Conservation (phyloP, 768 basidiomycete species). For the Lentinula edodes region DNA sequence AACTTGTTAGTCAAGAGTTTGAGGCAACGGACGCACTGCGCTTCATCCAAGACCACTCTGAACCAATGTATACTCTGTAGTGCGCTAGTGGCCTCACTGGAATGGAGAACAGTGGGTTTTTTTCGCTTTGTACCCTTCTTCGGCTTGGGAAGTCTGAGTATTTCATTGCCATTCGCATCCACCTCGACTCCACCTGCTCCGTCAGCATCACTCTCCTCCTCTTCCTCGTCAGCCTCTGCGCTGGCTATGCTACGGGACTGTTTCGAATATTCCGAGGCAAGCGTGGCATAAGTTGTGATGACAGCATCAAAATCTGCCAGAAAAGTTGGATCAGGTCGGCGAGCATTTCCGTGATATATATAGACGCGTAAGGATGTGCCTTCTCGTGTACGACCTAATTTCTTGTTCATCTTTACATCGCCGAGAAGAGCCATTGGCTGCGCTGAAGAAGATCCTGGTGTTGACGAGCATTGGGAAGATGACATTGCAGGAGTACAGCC, state of each 20-base stretch:
- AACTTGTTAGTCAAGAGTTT: conserved; percentile 3
- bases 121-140: conserved; percentile 71
- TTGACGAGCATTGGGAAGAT: conserved; percentile 29
- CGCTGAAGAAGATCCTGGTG: conserved; percentile 27
- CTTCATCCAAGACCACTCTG: conserved; percentile 88
- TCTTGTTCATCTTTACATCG: conserved; percentile 24
- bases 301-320: conserved; percentile 95
- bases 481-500: conserved; percentile 19
- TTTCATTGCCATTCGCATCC: conserved; percentile 62
- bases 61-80: conserved; percentile 97
- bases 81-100: conserved; percentile 59
- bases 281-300: conserved; percentile 93
- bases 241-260: conserved; percentile 63
- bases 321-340: conserved; percentile 80
- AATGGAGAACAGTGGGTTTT: conserved; percentile 32
- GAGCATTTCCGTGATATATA: conserved; percentile 90
- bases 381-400: conserved; percentile 32
- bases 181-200: conserved; percentile 57
- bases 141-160: conserved; percentile 53
- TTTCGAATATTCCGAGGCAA: conserved; percentile 92
- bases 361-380: conserved; percentile 74
- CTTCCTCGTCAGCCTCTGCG: conserved; percentile 58
- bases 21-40: conserved; percentile 69
- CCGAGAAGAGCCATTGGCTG: conserved; percentile 21
- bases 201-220: conserved; percentile 62